Percentiles rank a stretch among this genome's conserved stretches.
Conservation (phyloP, 129 eudicot species). For the Erigeron canadensis region DNA sequence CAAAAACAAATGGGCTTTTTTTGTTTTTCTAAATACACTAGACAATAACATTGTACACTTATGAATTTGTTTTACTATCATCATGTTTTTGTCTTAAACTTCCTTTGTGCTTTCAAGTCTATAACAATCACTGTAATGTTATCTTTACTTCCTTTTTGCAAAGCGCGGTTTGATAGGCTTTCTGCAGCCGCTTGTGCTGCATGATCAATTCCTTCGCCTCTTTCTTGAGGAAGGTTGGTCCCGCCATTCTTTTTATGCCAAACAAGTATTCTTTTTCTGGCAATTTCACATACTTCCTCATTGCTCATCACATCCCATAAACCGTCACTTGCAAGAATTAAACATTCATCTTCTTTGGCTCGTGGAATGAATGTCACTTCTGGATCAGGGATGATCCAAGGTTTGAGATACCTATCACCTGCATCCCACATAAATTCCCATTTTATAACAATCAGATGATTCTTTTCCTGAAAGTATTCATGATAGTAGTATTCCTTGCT, state of each 20-base stretch:
- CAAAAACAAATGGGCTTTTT: conserved; percentile 43
- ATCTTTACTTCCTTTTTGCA: conserved; percentile 85
- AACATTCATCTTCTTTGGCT: conserved; percentile 71
- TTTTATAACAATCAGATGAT: not conserved
- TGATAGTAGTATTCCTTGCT: not conserved
- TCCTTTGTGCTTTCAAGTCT: conserved; percentile 78
- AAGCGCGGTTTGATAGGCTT: conserved; percentile 68
- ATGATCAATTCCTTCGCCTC: conserved; percentile 71
- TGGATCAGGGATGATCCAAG: conserved; percentile 85
- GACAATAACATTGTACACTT: conserved; percentile 33
- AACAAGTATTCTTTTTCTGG: conserved; percentile 65
- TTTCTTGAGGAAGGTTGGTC: conserved; percentile 37
- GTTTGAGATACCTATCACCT: conserved; percentile 82
- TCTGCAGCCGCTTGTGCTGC: conserved; percentile 90
- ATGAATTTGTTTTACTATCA: conserved; percentile 20
- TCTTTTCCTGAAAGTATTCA: not conserved
- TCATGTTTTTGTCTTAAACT: conserved; percentile 58
- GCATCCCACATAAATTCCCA: conserved; percentile 25
- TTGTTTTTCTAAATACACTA: conserved; percentile 4
- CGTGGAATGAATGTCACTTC: conserved; percentile 78
- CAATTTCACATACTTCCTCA: conserved; percentile 75
- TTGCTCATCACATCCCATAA: conserved; percentile 85
- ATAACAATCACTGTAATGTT: conserved; percentile 73
- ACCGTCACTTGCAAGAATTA: conserved; percentile 84
- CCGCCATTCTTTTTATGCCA: conserved; percentile 77